Evolutionary conservation across 1,284 basidiomycete species (phyloP).

Genomic region (Athelia sp.): DNA sequence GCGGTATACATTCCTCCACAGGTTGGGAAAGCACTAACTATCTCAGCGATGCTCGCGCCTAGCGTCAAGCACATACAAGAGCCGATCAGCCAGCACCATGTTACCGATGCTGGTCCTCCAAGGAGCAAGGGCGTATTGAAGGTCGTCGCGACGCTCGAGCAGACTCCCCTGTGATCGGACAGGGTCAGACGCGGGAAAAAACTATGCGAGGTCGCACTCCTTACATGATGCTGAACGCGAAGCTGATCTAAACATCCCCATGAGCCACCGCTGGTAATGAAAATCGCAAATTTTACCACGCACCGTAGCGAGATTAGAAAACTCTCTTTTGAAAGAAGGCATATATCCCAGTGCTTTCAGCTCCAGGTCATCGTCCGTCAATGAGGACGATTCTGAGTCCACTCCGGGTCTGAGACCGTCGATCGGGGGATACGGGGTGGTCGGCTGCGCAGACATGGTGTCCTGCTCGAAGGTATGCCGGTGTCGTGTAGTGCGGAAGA

Average conservation of each 20-base stretch:
- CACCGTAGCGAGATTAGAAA: slow-evolving; percentile 74
- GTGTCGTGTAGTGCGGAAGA: no score
- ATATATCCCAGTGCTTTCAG: slow-evolving; percentile 68
- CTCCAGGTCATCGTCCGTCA: slow-evolving; percentile 54
- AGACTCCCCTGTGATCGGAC: slow-evolving; percentile 56
- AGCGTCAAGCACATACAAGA: slow-evolving; percentile 72
- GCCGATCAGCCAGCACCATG: slow-evolving; percentile 84
- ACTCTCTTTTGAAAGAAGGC: slow-evolving; percentile 78
- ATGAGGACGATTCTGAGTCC: neutral
- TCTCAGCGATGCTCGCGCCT: slow-evolving; percentile 76
- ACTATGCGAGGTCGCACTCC: no score
- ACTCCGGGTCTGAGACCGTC: no score
- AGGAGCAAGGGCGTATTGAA: slow-evolving; percentile 76
- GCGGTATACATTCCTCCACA: slow-evolving; percentile 82
- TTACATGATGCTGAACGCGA: slow-evolving; percentile 59
- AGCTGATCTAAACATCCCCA: neutral
- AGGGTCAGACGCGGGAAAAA: no score
- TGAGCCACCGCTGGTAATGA: neutral
- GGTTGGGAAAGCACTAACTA: slow-evolving; percentile 78
- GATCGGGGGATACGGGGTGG: no score
- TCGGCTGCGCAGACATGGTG: no score
- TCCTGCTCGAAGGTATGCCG: no score
- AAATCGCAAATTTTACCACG: neutral
- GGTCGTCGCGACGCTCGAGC: slow-evolving; percentile 76
- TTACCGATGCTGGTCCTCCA: slow-evolving; percentile 75